phyloP scores from a whole-genome alignment of 805 yeast species.

The Teunomyces atbi region DNA sequence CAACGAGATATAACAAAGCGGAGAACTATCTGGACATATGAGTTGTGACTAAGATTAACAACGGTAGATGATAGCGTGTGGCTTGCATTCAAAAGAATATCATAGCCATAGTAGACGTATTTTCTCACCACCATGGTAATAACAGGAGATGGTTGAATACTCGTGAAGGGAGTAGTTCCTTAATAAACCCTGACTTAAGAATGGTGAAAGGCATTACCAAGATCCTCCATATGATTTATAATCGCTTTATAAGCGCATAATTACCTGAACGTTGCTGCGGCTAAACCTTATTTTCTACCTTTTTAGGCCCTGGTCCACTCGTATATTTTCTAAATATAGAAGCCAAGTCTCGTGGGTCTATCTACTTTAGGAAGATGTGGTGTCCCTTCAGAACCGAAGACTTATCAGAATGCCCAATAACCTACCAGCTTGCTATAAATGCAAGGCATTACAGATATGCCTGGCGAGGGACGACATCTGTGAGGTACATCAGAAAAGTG shows the following conservation, averaged over 20 bases:
- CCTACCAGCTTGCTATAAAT: too few species aligned
- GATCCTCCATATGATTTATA: not conserved
- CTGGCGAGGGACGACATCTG: too few species aligned
- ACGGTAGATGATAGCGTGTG: not conserved
- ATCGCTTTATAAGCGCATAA: not conserved
- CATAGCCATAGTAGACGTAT: slow-evolving; percentile 11
- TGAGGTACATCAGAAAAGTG: too few species aligned
- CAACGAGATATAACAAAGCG: not conserved
- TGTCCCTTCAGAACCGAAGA: too few species aligned
- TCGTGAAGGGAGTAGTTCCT: too few species aligned
- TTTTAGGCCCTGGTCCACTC: not conserved
- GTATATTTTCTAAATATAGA: not conserved
- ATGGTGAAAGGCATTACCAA: not conserved
- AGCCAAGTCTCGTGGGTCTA: not conserved
- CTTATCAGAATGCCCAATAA: too few species aligned
- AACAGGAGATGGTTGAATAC: not conserved
- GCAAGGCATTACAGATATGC: too few species aligned
- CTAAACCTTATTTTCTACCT: not conserved
- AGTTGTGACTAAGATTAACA: not conserved
- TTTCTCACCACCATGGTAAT: not conserved
- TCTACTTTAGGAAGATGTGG: too few species aligned
- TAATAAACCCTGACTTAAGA: too few species aligned
- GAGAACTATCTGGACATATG: not conserved
- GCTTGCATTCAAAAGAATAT: not conserved
- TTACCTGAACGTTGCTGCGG: not conserved